phyloP scores from a whole-genome alignment of 495 filamentous ascomycete genomes.

The Aspergillus biplanus region DNA sequence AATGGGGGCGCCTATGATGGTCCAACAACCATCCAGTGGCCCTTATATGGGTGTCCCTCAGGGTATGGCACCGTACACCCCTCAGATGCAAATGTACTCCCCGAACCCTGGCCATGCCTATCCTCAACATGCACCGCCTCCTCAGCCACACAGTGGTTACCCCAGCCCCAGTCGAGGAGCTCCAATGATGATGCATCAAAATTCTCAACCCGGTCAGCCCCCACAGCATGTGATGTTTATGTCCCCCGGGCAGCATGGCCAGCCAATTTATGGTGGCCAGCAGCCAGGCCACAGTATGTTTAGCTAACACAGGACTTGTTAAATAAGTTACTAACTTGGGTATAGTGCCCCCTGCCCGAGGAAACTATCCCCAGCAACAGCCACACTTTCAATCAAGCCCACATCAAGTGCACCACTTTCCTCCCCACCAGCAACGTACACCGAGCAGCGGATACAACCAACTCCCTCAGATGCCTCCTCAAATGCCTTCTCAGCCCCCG shows the following conservation, averaged over 20 bases:
- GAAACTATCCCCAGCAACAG: slow-evolving; percentile 60
- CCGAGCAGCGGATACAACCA: slow-evolving; percentile 63
- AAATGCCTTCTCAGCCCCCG: slow-evolving; percentile 46
- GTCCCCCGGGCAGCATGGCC: slow-evolving; percentile 68
- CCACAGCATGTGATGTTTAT: slow-evolving; percentile 63
- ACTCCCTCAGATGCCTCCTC: slow-evolving; percentile 52
- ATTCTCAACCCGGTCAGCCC: slow-evolving; percentile 73
- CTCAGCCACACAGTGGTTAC: slow-evolving; percentile 74
- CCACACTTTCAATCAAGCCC: slow-evolving; percentile 66
- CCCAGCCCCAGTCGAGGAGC: slow-evolving; percentile 79
- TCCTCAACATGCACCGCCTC: slow-evolving; percentile 62
- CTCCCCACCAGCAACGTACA: slow-evolving; percentile 61
- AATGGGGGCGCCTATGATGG: slow-evolving; percentile 80
- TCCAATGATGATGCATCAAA: slow-evolving; percentile 84
- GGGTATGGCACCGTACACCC: slow-evolving; percentile 60
- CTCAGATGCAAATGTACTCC: slow-evolving; percentile 77
- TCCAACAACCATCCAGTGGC: slow-evolving; percentile 68
- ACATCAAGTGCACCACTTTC: slow-evolving; percentile 68
- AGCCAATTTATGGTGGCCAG: slow-evolving; percentile 68
- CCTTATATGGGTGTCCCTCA: slow-evolving; percentile 58
- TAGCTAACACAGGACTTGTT: background rate
- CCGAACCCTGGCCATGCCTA: slow-evolving; percentile 68
- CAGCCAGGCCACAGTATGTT: slow-evolving; percentile 69
- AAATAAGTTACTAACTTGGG: slow-evolving; percentile 31
- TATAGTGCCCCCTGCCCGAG: slow-evolving; percentile 61